Conservation (phyloP, 75 land plant genomes). For the Cupressus sempervirens region DNA sequence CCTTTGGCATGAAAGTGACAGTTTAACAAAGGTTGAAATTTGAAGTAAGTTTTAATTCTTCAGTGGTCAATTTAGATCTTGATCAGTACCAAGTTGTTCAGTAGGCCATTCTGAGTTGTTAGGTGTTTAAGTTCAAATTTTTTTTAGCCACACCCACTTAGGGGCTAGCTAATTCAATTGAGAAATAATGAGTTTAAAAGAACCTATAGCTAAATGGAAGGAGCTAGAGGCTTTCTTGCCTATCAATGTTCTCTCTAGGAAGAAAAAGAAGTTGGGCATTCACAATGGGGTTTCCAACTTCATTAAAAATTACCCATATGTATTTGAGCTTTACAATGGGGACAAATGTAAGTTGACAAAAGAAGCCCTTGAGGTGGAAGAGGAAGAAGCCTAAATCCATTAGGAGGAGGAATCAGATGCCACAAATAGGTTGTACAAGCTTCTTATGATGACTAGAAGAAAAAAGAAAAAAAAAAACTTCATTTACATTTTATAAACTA, state of each 20-base stretch:
- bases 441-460: slow-evolving; percentile 60
- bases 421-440: slow-evolving; percentile 49
- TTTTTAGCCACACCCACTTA: too few species aligned
- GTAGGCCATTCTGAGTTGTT: too few species aligned
- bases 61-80: too few species aligned
- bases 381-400: slow-evolving; percentile 40
- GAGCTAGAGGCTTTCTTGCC: slow-evolving; percentile 38
- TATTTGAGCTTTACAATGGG: slow-evolving; percentile 35
- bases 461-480: slow-evolving; percentile 26
- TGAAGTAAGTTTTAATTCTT: too few species aligned
- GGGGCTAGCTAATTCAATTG: too few species aligned
- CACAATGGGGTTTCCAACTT: slow-evolving; percentile 41
- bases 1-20: too few species aligned
- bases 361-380: slow-evolving; percentile 34
- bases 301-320: slow-evolving; percentile 36
- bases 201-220: too few species aligned
- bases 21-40: too few species aligned
- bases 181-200: too few species aligned
- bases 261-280: slow-evolving; percentile 20
- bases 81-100: too few species aligned
- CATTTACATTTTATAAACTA: slow-evolving; percentile 31
- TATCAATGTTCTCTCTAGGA: slow-evolving; percentile 24
- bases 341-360: slow-evolving; percentile 38
- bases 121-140: too few species aligned
- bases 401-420: slow-evolving; percentile 11